Percentiles rank a stretch among this genome's conserved stretches.
Conservation (phyloP, 176 grass and related monocot genomes). For the Oryza longistaminata region DNA sequence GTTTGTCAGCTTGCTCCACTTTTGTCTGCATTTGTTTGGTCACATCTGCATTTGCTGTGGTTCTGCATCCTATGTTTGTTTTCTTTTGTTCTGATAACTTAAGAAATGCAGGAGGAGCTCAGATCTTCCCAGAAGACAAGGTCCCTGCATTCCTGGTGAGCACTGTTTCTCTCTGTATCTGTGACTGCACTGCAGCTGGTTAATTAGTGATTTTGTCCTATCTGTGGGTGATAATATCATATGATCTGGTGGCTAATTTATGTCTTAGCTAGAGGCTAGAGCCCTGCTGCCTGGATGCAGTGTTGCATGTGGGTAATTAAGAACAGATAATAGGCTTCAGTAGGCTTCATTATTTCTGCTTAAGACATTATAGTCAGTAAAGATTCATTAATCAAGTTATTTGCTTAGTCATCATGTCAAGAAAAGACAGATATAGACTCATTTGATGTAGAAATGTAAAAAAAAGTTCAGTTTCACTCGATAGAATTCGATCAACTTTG, state of each 20-base stretch:
- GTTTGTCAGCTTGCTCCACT: conserved; percentile 38
- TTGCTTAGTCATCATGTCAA: conserved; percentile 25
- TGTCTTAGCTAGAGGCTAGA: conserved; percentile 27
- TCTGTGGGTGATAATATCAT: conserved; percentile 31
- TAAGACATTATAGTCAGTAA: neutral
- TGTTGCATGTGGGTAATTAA: conserved; percentile 30
- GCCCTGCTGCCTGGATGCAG: conserved; percentile 13
- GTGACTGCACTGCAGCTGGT: conserved; percentile 39
- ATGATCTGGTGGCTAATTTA: conserved; percentile 16
- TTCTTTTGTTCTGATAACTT: conserved; percentile 4
- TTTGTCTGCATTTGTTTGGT: conserved; percentile 25
- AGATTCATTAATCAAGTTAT: conserved; percentile 25
- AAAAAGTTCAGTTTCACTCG: conserved; percentile 18
- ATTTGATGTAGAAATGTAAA: neutral
- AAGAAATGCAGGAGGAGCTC: conserved; percentile 33
- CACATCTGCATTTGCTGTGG: neutral
- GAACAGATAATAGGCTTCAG: conserved; percentile 10
- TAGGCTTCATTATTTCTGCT: conserved; percentile 45
- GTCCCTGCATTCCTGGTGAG: conserved; percentile 36
- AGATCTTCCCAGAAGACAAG: conserved; percentile 42
- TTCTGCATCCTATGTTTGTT: conserved; percentile 25
- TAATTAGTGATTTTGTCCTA: conserved; percentile 43
- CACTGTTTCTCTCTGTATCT: conserved; percentile 26
- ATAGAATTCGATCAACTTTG: conserved; percentile 1
- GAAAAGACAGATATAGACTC: neutral